Conservation (phyloP, 1,284 basidiomycete genomes). For the Phenoliferia sp. region DNA sequence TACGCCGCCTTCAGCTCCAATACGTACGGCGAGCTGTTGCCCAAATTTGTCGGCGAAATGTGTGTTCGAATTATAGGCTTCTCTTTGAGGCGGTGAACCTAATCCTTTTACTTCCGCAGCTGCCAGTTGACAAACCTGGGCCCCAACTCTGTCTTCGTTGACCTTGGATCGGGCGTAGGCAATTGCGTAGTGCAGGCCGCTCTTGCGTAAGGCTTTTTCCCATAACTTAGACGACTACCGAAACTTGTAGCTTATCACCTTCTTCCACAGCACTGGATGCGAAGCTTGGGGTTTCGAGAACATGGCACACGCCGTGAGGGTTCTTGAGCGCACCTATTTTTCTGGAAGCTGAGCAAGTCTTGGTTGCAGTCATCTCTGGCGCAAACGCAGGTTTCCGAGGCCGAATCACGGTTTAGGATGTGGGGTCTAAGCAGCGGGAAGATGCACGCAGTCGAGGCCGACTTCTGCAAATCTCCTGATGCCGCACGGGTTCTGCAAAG, state of each 20-base stretch:
- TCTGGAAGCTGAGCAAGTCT: too few species aligned
- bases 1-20: slow-evolving; percentile 45
- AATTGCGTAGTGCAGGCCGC: slow-evolving; percentile 53
- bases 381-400: slow-evolving; percentile 47
- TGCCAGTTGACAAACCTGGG: slow-evolving; percentile 40
- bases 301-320: slow-evolving; percentile 50
- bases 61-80: slow-evolving; percentile 1
- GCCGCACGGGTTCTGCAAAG: slow-evolving; percentile 42
- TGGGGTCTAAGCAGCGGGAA: slow-evolving; percentile 48
- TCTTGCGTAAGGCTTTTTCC: slow-evolving; percentile 39
- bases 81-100: neutral
- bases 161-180: slow-evolving; percentile 54
- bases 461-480: slow-evolving; percentile 46
- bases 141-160: slow-evolving; percentile 45
- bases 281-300: slow-evolving; percentile 51
- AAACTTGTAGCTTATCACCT: neutral
- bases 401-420: slow-evolving; percentile 48
- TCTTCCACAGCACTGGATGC: slow-evolving; percentile 42
- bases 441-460: slow-evolving; percentile 48
- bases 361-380: slow-evolving; percentile 48
- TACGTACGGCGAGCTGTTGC: slow-evolving; percentile 45
- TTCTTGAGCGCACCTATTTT: too few species aligned
- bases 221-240: neutral
- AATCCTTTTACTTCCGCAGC: slow-evolving; percentile 5
- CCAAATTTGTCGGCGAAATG: slow-evolving; percentile 45